A percentile compares a stretch with the other conserved stretches of the same genome.
Conservation (phyloP, 345 rosid species). For the Abelmoschus esculentus region DNA sequence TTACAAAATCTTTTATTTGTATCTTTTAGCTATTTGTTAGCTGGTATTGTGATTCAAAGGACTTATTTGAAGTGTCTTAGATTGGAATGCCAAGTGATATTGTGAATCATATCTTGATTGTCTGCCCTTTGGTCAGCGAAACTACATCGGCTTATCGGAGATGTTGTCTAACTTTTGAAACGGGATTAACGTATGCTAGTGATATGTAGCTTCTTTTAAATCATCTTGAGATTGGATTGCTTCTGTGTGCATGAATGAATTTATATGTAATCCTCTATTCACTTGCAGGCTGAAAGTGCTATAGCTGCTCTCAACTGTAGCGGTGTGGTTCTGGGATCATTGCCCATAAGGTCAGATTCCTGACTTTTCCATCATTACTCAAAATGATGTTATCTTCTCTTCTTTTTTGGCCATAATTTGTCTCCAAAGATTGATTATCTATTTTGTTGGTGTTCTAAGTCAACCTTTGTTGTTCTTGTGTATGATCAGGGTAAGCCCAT, state of each 20-base stretch:
- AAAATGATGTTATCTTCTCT: neutral
- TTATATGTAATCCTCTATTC: conserved; percentile 1
- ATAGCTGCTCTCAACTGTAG: conserved; percentile 93
- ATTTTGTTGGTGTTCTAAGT: neutral
- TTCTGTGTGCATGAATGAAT: neutral
- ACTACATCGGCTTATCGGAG: neutral
- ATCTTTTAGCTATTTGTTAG: neutral
- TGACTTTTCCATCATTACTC: conserved; percentile 2
- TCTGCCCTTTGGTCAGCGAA: conserved; percentile 4
- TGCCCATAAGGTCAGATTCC: conserved; percentile 67
- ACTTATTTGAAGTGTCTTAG: neutral
- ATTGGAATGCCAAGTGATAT: neutral
- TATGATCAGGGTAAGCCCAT: conserved; percentile 79
- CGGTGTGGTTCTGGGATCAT: conserved; percentile 83
- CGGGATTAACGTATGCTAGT: neutral
- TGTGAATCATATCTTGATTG: neutral
- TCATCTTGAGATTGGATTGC: neutral
- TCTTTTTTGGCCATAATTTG: neutral
- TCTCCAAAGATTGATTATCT: neutral
- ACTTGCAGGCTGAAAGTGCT: conserved; percentile 84
- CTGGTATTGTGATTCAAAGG: too few relatives aligned
- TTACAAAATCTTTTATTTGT: neutral
- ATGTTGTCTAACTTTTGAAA: conserved; percentile 3
- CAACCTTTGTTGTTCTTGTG: conserved; percentile 1
- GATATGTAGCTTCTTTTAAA: neutral